Conservation (phyloP, 139 green algal genomes). For the Closterium sp. region DNA sequence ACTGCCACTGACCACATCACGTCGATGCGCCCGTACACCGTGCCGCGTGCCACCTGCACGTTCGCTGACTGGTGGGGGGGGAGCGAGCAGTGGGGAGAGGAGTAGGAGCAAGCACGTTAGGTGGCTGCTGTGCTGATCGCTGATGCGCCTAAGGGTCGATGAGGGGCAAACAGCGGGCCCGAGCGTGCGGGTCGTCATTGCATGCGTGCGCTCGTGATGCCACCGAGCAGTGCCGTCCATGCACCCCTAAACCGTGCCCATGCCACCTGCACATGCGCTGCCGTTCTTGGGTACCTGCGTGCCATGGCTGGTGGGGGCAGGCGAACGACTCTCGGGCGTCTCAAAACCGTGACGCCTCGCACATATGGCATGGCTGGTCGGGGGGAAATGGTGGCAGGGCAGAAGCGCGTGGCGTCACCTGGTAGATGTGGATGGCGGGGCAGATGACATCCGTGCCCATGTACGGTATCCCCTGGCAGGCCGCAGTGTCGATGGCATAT, state of each 20-base stretch:
- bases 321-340: too few species aligned
- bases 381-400: too few species aligned
- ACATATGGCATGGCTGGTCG: too few species aligned
- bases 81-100: neutral
- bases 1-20: neutral
- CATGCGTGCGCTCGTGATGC: neutral
- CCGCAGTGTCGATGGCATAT: neutral
- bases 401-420: neutral
- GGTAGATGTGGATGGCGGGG: neutral
- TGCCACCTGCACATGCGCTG: neutral
- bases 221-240: neutral
- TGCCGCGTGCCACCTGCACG: neutral
- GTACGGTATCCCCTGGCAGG: neutral
- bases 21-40: neutral
- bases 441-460: neutral
- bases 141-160: too few species aligned
- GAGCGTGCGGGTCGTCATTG: too few species aligned
- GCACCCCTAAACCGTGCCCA: neutral
- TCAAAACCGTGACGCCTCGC: too few species aligned
- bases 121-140: too few species aligned
- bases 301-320: neutral
- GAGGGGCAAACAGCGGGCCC: too few species aligned
- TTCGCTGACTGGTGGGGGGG: neutral
- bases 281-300: too few species aligned
- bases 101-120: too few species aligned